phyloP scores from a whole-genome alignment of 1,284 basidiomycete species.

The Cryptococcus wingfieldii region DNA sequence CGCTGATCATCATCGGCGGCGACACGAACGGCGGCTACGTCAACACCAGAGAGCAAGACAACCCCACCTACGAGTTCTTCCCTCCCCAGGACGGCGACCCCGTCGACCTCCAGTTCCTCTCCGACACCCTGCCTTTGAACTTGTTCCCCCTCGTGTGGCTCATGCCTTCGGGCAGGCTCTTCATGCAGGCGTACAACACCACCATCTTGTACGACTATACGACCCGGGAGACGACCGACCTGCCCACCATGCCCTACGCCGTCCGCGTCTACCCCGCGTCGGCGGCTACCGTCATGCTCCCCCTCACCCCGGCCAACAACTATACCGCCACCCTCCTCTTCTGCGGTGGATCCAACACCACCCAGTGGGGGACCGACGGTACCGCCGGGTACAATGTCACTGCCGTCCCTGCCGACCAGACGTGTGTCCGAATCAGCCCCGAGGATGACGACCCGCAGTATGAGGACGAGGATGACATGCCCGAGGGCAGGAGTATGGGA shows the following conservation, averaged over 20 bases:
- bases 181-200: constrained; percentile 72
- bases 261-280: constrained; percentile 89
- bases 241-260: constrained; percentile 55
- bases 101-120: constrained; percentile 70
- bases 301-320: constrained; percentile 81
- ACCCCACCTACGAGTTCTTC: constrained; percentile 72
- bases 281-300: constrained; percentile 82
- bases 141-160: constrained; percentile 82
- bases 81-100: constrained; percentile 58
- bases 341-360: constrained; percentile 73
- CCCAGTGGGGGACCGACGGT: constrained; percentile 46
- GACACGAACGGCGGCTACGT: constrained; percentile 58
- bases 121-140: constrained; percentile 80
- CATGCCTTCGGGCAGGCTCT: constrained; percentile 63
- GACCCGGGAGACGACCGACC: constrained; percentile 41
- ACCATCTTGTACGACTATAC: constrained; percentile 64
- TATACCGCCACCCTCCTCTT: constrained; percentile 80
- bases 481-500: constrained; percentile 76
- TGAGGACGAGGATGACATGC: constrained; percentile 64
- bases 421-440: constrained; percentile 62
- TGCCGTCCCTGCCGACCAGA: constrained; percentile 47
- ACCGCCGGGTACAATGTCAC: constrained; percentile 48
- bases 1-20: constrained; percentile 53
- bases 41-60: constrained; percentile 65
- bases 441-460: constrained; percentile 63